Percentiles rank a stretch among this genome's conserved stretches.
phyloP scores from a whole-genome alignment of 129 eudicot genomes.

The Chrysanthemum lavandulifolium region DNA sequence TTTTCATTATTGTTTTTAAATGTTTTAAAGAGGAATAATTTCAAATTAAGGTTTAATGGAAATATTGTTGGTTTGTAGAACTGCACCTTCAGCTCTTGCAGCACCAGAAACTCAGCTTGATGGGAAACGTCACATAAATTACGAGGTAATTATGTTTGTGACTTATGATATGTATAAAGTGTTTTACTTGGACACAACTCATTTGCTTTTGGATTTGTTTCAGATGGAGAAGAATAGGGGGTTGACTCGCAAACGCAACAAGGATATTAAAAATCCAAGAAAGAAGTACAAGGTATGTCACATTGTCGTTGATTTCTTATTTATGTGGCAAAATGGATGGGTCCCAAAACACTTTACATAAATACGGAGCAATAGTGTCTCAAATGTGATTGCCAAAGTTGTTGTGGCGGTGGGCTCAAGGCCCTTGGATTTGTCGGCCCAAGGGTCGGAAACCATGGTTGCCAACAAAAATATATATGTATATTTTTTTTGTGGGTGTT shows the following conservation, averaged over 20 bases:
- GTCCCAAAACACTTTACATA: neutral
- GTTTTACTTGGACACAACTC: neutral
- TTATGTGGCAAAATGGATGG: neutral
- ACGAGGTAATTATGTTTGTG: slow-evolving; percentile 45
- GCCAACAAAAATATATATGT: too few species aligned
- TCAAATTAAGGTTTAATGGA: neutral
- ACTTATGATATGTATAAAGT: neutral
- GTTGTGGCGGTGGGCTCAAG: too few species aligned
- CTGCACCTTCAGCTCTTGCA: slow-evolving; percentile 44
- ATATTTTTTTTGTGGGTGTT: too few species aligned
- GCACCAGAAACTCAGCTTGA: slow-evolving; percentile 52
- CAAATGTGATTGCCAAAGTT: too few species aligned
- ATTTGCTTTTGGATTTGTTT: slow-evolving; percentile 2
- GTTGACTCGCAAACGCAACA: slow-evolving; percentile 78
- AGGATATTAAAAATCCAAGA: slow-evolving; percentile 71
- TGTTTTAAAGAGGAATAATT: neutral
- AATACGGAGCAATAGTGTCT: neutral
- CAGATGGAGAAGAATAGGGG: slow-evolving; percentile 97
- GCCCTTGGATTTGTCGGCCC: too few species aligned
- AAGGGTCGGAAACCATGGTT: too few species aligned
- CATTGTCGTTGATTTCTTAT: neutral
- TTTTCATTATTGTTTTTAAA: neutral
- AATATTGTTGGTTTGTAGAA: slow-evolving; percentile 38
- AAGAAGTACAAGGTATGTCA: slow-evolving; percentile 71
- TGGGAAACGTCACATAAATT: slow-evolving; percentile 71